Base-by-base conservation (phyloP, 257 asterid genomes). In the Penstemon eatonii region DNA sequence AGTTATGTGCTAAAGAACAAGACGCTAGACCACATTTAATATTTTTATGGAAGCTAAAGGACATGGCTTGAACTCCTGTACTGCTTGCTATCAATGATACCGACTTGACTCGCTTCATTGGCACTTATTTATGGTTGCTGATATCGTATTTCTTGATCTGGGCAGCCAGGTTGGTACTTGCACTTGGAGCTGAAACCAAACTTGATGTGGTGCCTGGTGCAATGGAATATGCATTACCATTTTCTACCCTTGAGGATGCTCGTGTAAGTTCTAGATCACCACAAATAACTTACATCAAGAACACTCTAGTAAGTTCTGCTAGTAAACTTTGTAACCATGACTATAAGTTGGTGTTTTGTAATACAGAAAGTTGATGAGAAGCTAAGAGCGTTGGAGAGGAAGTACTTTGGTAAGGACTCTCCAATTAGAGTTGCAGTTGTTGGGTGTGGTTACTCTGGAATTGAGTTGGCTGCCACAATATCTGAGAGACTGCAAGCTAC, bases 121-220 rank as follows among this genome's bases (percentile, higher is more conserved):
- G 39, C 75, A 65, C 46, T 57, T 37, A 45, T 54, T 56, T 50
- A 33, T 13, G 36, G 51, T 46, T 76, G 13, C 81, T 86, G 80
- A 81, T 70, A 58, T 74, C 67, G 67, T 68, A 56, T 74, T 63
- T 54, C 57, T 81, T 78, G 51, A 75, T 76, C 73, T 78, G 91
- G 92, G 84, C 89, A 90, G 98, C 87, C 87, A 93, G 97, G 98
- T 84, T 93, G 96, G 97, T 93, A 68, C 89, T 93, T 85, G 97
- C 99, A 15, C 83, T 90, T 55, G 99, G 97, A 83, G 95, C 96
- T 74, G 96, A 90, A 74, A 64, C 97, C 73, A 88, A 85, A 79
- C 85, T 88, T 79, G 94, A 93, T 76, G 50, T 78, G 37, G 94
- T 86, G 77, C 99, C 99, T 33, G 99, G 99, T 54, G 95, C 99